These are phyloP conservation scores for Monilinia fructicola DNA, from an alignment of 2,329 filamentous ascomycete genomes.

Conservation along the genomic window DNA sequence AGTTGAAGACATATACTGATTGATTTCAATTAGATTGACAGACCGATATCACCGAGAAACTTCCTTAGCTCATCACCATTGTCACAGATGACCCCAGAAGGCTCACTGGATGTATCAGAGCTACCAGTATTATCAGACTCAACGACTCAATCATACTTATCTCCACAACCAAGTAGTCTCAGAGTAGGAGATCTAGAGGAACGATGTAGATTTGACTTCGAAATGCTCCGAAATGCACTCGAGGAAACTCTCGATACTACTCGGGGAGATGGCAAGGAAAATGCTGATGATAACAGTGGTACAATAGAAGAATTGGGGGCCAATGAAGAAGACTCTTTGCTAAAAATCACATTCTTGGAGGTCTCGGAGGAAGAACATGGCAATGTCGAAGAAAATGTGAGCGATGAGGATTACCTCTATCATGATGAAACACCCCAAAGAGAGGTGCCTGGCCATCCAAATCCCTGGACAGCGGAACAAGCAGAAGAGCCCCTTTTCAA, in stretches of 20 bases:
- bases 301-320: neutral
- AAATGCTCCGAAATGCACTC: neutral
- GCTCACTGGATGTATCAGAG: too few species aligned
- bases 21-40: neutral
- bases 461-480: neutral
- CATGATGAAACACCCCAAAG: neutral
- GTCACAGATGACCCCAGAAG: fast-evolving
- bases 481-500: neutral
- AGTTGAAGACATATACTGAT: neutral
- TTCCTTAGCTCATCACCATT: neutral
- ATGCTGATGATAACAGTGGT: too few species aligned
- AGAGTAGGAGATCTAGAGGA: neutral
- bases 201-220: neutral
- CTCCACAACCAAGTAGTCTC: neutral
- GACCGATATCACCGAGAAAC: neutral
- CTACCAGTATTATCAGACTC: too few species aligned
- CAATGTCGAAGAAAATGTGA: neutral
- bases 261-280: neutral
- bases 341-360: neutral
- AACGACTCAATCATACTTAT: neutral
- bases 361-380: neutral
- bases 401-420: neutral
- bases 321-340: neutral
- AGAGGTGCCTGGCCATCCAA: neutral
- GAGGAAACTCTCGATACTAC: neutral